A percentile compares a stretch with the other conserved stretches of the same genome.
phyloP scores from a whole-genome alignment of 2,329 filamentous ascomycete genomes.

The Onygena corvina region DNA sequence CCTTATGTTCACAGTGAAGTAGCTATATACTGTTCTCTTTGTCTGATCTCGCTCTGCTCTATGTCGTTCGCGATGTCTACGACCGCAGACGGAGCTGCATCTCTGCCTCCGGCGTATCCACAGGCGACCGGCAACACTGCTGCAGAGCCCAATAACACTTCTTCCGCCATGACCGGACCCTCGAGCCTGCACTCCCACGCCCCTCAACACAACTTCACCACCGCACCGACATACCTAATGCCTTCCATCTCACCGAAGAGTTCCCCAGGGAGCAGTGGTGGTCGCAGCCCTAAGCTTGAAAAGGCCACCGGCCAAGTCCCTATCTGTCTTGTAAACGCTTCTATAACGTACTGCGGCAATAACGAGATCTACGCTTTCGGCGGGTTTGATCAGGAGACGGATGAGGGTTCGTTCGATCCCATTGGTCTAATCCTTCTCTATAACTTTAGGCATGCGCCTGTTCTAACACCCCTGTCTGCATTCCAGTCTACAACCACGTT shows the following conservation, averaged over 20 bases:
- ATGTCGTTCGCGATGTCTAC: slow-evolving; percentile 3
- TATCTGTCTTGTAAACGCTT: slow-evolving; percentile 92
- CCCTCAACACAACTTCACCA: slow-evolving; percentile 37
- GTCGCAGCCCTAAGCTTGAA: slow-evolving; percentile 73
- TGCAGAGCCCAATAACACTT: slow-evolving; percentile 3
- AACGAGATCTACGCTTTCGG: slow-evolving; percentile 97
- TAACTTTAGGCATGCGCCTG: slow-evolving; percentile 4
- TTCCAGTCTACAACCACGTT: slow-evolving; percentile 84
- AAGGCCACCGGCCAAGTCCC: slow-evolving; percentile 69
- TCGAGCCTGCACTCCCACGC: slow-evolving; percentile 13
- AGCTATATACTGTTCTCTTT: neutral
- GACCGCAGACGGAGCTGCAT: neutral
- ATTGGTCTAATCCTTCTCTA: slow-evolving; percentile 1
- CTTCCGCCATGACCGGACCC: slow-evolving; percentile 4
- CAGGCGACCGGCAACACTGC: slow-evolving; percentile 2
- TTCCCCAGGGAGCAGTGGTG: slow-evolving; percentile 50
- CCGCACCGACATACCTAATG: slow-evolving; percentile 72
- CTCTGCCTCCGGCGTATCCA: neutral
- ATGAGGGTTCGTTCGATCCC: slow-evolving; percentile 51
- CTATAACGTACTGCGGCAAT: slow-evolving; percentile 95
- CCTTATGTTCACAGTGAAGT: neutral
- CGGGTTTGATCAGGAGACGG: slow-evolving; percentile 96
- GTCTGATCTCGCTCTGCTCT: too few relatives aligned
- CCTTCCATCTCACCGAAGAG: slow-evolving; percentile 66
- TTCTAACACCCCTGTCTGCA: slow-evolving; percentile 9